phyloP scores from a whole-genome alignment of 345 rosid species.

The Arabis hirsuta region DNA sequence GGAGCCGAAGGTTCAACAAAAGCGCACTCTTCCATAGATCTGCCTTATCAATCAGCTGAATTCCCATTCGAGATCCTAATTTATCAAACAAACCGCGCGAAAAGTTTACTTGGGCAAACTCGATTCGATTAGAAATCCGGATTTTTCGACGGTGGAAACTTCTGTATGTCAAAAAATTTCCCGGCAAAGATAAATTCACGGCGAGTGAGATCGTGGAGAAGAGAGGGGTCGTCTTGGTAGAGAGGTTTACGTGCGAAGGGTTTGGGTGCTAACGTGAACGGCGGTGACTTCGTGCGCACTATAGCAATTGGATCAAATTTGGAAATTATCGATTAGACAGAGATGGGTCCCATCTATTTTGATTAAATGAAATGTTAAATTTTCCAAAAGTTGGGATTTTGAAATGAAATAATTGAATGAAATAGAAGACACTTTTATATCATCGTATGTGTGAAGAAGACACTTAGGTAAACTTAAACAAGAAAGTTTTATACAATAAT shows the following conservation, averaged over 20 bases:
- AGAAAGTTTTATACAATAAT: constrained; percentile 2
- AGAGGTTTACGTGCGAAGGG: constrained; percentile 33
- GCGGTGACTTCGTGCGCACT: constrained; percentile 22
- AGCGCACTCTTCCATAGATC: constrained; percentile 86
- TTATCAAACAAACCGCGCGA: neutral
- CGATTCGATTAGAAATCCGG: neutral
- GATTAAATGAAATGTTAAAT: no score
- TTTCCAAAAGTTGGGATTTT: no score
- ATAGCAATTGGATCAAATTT: constrained; percentile 20
- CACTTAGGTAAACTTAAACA: neutral
- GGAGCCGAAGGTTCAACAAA: constrained; percentile 66
- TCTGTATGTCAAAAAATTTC: neutral
- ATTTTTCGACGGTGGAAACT: neutral
- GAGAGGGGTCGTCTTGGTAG: neutral
- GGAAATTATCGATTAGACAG: neutral
- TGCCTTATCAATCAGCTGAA: constrained; percentile 62
- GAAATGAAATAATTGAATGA: no score
- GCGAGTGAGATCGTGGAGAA: constrained; percentile 6
- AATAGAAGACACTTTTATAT: no score
- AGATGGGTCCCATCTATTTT: constrained; percentile 7
- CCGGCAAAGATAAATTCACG: neutral
- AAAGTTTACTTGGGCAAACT: neutral
- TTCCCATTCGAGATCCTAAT: constrained; percentile 48
- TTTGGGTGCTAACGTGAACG: constrained; percentile 38
- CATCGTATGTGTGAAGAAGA: no score